Percentiles rank a stretch among this genome's conserved stretches.
Evolutionary conservation across 768 basidiomycete genomes (phyloP).

Genomic region (Hericium rajendrae): DNA sequence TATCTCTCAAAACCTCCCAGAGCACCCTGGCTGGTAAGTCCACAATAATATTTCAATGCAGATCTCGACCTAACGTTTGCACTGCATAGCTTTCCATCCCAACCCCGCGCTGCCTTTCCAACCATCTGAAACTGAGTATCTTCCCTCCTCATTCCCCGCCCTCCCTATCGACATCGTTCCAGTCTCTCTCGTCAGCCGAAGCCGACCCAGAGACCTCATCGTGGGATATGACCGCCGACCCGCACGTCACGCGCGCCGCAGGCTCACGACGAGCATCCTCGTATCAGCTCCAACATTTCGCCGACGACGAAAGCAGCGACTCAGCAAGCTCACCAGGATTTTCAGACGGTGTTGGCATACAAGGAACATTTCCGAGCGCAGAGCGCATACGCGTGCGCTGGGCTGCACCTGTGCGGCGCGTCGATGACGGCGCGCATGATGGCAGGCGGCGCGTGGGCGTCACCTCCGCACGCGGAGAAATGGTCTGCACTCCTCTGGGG

Average conservation of each 20-base stretch:
- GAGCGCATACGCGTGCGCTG: slow-evolving; percentile 71
- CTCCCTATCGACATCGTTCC: slow-evolving; percentile 48
- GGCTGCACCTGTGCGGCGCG: slow-evolving; percentile 35
- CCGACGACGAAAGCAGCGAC: slow-evolving; percentile 78
- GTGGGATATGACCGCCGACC: slow-evolving; percentile 75
- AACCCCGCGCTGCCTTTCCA: slow-evolving; percentile 68
- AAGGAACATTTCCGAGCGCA: slow-evolving; percentile 70
- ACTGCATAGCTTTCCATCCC: slow-evolving; percentile 59
- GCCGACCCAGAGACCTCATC: slow-evolving; percentile 42
- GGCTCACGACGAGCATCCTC: slow-evolving; percentile 35
- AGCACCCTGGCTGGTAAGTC: slow-evolving; percentile 59
- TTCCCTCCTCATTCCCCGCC: slow-evolving; percentile 45
- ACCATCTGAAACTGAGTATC: slow-evolving; percentile 64
- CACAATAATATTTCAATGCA: neutral
- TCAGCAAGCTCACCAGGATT: slow-evolving; percentile 45
- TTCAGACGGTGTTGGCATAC: slow-evolving; percentile 56
- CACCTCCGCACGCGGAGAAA: slow-evolving; percentile 55
- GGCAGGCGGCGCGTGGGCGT: slow-evolving; percentile 63
- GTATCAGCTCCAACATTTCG: slow-evolving; percentile 59
- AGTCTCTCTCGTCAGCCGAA: slow-evolving; percentile 68
- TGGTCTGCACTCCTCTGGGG: slow-evolving; percentile 51
- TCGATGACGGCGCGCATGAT: slow-evolving; percentile 43
- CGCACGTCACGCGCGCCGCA: slow-evolving; percentile 52
- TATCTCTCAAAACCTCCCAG: slow-evolving; percentile 57
- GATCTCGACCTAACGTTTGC: neutral